Conservation (phyloP, 2,329 filamentous ascomycete species). For the Talaromyces verruculosus region DNA sequence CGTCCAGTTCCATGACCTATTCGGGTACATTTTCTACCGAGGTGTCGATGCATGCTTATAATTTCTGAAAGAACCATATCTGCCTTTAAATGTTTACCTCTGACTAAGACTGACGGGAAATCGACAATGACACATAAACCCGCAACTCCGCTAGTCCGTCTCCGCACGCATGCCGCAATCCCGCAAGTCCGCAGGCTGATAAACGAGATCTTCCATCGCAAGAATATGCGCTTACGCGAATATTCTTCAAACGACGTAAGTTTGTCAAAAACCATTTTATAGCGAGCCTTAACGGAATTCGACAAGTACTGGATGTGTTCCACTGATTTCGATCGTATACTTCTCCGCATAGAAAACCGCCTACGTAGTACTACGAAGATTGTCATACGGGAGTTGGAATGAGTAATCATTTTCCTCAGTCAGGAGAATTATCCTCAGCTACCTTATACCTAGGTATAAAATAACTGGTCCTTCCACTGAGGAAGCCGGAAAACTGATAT, state of each 20-base stretch:
- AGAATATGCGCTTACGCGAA: too few species aligned
- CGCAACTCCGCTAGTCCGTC: slow-evolving; percentile 1
- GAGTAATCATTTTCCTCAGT: neutral
- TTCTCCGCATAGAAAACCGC: neutral
- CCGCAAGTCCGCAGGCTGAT: neutral
- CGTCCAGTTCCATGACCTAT: neutral
- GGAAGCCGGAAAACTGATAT: neutral
- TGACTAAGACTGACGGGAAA: neutral
- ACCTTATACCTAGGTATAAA: neutral
- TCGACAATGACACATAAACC: neutral
- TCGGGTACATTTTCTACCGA: neutral
- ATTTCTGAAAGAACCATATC: too few species aligned
- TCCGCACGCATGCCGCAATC: neutral
- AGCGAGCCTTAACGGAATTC: too few species aligned
- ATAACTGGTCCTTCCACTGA: neutral
- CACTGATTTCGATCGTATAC: neutral
- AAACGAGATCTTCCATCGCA: neutral
- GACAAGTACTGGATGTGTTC: neutral
- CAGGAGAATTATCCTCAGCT: neutral
- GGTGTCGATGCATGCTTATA: neutral
- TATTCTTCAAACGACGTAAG: too few species aligned
- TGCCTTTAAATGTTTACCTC: neutral
- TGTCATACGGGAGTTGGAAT: neutral
- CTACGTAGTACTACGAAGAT: too few species aligned
- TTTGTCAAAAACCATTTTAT: too few species aligned